Percentiles rank a stretch among this genome's conserved stretches.
These are phyloP conservation scores for Candida tibetensis DNA, from an alignment of 805 yeast species.

Conservation along the genomic window DNA sequence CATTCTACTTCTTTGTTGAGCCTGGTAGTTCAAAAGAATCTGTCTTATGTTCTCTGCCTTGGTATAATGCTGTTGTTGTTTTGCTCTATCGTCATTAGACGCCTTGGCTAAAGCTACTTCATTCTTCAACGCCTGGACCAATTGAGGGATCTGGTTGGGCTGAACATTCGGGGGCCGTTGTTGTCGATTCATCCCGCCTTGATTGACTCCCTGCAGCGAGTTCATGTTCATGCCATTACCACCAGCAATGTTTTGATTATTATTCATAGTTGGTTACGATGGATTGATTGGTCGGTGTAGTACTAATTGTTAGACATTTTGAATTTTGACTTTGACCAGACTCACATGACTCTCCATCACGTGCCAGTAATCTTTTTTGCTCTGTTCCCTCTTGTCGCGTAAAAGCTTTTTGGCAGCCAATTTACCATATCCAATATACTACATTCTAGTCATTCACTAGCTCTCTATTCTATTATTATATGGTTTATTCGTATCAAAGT, in stretches of 20 bases:
- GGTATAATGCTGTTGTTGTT: slow-evolving; percentile 59
- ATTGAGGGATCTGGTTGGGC: slow-evolving; percentile 54
- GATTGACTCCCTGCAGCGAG: background rate
- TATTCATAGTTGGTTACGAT: slow-evolving; percentile 1
- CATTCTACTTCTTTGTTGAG: slow-evolving; percentile 35
- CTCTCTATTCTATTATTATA: too few species aligned
- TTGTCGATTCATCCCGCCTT: slow-evolving; percentile 2
- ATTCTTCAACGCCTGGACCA: slow-evolving; percentile 56
- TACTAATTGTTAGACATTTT: too few species aligned
- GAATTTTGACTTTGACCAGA: too few species aligned
- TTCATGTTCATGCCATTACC: slow-evolving; percentile 2
- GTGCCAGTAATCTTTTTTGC: too few species aligned
- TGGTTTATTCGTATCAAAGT: too few species aligned
- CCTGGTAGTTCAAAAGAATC: slow-evolving; percentile 53
- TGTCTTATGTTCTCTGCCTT: slow-evolving; percentile 65
- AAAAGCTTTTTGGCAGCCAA: too few species aligned
- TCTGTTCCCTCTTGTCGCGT: too few species aligned
- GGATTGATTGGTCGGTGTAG: too few species aligned
- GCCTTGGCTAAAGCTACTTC: slow-evolving; percentile 62
- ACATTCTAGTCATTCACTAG: too few species aligned
- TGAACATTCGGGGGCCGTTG: slow-evolving; percentile 24
- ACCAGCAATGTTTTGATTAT: slow-evolving; percentile 1
- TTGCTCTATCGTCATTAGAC: slow-evolving; percentile 57
- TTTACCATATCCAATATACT: too few species aligned
- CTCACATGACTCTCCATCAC: too few species aligned